Evolutionary conservation across 108 stramenopile species (phyloP), one percentile per base, ranked within the genome.

Genomic region (Chaetoceros tenuissimus): DNA sequence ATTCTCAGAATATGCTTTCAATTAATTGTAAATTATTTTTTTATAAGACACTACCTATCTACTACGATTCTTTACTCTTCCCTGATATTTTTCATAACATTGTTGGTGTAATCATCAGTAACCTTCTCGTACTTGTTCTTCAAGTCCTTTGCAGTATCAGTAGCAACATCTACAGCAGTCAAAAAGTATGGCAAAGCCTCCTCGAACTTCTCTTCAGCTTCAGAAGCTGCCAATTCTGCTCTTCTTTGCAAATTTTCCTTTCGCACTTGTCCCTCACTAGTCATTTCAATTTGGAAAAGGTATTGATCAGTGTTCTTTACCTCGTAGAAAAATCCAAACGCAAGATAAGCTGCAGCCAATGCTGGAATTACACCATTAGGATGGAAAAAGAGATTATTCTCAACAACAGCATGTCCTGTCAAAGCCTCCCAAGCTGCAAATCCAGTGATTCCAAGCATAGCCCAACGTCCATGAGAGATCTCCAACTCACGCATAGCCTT

Each of bases 381-480:
- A 24, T 81, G 74, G 69, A 89, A 89, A 34, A 89, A 74, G 75
- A 85, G 80, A 64, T 67, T 78, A 55, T 74, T 77, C 65, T 89
- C 84, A n/a, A 82, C 80, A 59, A 89, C 75, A 46, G 87, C 53
- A 53, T 78, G 71, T 53, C 77, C 74, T 22, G 87, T 84, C 55
- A 88, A 48, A 10, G 78, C 75, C 63, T 86, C 85, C 81, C 81
- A 82, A 2, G 62, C 59, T 22, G 78, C 84, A 56, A 85, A 85
- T 61, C 65, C 71, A 24, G 84, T 83, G 46, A 89, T 83, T 17
- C 79, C 87, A 31, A 85, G 56, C 87, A 89, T 89, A 56, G 87
- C 87, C 26, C 59, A 63, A 40, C 90, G 77, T 29, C 90, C 90
- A 56, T 92, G 85, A 49, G 72, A 65, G 45, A 92, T 67, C 60